Percentiles rank a stretch among this genome's conserved stretches.
Conservation (phyloP, 768 basidiomycete species). For the Postia placenta region DNA sequence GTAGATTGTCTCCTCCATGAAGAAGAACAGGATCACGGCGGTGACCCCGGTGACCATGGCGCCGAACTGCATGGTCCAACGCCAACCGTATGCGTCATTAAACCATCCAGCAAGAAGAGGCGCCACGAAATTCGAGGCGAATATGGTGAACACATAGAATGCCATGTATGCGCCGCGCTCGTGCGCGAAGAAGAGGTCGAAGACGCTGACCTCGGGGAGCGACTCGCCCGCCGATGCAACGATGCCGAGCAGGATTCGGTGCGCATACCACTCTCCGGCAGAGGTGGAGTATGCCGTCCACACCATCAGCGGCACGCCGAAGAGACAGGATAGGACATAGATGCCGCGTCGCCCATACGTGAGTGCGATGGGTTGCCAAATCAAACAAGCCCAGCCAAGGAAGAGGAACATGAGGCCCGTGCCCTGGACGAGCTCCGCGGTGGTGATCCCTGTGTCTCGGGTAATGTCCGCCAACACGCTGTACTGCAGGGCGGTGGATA, state of each 20-base stretch:
- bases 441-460: background rate
- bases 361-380: background rate
- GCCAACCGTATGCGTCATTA: background rate
- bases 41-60: background rate
- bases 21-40: background rate
- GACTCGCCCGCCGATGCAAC: background rate
- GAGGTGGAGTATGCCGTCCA: background rate
- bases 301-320: background rate
- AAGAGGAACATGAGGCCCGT: background rate
- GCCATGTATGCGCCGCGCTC: background rate
- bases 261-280: background rate
- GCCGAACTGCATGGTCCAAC: background rate
- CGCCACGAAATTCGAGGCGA: background rate
- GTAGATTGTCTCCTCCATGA: background rate
- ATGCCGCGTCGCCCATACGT: background rate
- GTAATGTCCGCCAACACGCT: background rate
- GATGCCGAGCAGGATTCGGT: background rate
- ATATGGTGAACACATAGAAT: background rate
- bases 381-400: background rate
- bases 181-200: background rate
- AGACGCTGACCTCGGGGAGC: background rate
- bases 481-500: constrained; percentile 8
- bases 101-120: background rate
- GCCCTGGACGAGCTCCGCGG: background rate
- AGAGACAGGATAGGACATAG: background rate